Conservation (phyloP, 192 early-diverging fungal genomes). For the Coemansia interrupta region DNA sequence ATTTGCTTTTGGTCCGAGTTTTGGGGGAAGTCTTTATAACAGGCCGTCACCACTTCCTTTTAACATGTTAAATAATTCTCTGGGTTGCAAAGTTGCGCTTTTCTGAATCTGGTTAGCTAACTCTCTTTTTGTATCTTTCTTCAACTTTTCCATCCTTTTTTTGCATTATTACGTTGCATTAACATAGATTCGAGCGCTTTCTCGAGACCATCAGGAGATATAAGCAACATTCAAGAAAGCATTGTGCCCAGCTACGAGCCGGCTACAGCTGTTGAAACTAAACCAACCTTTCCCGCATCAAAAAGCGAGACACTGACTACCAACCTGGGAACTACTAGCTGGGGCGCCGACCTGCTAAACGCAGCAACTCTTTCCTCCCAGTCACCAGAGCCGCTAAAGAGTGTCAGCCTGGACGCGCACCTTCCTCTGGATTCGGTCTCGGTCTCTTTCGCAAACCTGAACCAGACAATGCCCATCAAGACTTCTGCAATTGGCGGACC, state of each 20-base stretch:
- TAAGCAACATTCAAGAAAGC: background rate
- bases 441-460: constrained; percentile 17
- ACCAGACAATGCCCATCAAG: constrained; percentile 25
- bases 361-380: background rate
- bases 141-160: background rate
- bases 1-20: too few relatives aligned
- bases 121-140: background rate
- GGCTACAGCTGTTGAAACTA: background rate
- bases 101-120: background rate
- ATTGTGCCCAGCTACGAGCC: constrained; percentile 4
- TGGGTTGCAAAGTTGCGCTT: background rate
- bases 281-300: background rate
- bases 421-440: constrained; percentile 8
- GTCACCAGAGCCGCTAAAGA: background rate
- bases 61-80: background rate
- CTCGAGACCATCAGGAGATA: background rate
- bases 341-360: constrained; percentile 8
- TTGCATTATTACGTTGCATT: background rate
- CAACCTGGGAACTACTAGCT: background rate
- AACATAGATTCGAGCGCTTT: background rate
- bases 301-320: constrained; percentile 4
- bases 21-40: background rate
- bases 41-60: background rate
- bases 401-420: constrained; percentile 1
- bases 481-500: constrained; percentile 15